These are phyloP conservation scores for Rutstroemia sp. DNA, from an alignment of 2,329 filamentous ascomycete genomes.

Conservation along the genomic window DNA sequence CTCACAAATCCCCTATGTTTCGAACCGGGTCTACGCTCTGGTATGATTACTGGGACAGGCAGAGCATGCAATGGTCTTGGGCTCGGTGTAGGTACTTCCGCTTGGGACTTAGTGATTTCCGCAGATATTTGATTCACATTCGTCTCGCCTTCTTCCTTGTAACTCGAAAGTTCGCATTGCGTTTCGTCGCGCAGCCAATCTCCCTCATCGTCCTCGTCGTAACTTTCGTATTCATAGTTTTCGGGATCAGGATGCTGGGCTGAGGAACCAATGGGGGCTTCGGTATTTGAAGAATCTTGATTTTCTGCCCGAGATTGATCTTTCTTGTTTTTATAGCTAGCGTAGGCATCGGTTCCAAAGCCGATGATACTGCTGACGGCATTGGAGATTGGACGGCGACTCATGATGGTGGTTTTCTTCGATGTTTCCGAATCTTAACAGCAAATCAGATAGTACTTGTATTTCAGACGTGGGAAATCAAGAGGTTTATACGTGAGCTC, in stretches of 20 bases:
- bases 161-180: not conserved
- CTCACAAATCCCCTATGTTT: constrained; percentile 43
- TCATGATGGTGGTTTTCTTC: not conserved
- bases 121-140: constrained; percentile 1
- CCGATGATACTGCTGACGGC: not conserved
- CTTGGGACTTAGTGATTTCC: not conserved
- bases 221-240: not conserved
- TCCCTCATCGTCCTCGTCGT: constrained; percentile 5
- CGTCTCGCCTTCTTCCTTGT: not conserved
- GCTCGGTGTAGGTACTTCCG: not conserved
- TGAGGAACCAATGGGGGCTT: not conserved
- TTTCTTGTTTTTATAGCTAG: constrained; percentile 1
- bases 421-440: too few relatives aligned
- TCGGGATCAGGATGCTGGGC: not conserved
- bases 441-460: not conserved
- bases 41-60: constrained; percentile 42
- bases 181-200: constrained; percentile 6
- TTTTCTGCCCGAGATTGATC: not conserved
- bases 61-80: constrained; percentile 15
- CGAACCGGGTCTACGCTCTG: constrained; percentile 42
- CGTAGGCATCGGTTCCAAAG: not conserved
- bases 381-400: not conserved
- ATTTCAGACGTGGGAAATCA: too few relatives aligned
- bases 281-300: not conserved
- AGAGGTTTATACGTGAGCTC: not conserved